Evolutionary conservation across 495 filamentous ascomycete genomes (phyloP), one percentile per base, ranked within the genome.

Genomic region (Aspergillus sparsus): DNA sequence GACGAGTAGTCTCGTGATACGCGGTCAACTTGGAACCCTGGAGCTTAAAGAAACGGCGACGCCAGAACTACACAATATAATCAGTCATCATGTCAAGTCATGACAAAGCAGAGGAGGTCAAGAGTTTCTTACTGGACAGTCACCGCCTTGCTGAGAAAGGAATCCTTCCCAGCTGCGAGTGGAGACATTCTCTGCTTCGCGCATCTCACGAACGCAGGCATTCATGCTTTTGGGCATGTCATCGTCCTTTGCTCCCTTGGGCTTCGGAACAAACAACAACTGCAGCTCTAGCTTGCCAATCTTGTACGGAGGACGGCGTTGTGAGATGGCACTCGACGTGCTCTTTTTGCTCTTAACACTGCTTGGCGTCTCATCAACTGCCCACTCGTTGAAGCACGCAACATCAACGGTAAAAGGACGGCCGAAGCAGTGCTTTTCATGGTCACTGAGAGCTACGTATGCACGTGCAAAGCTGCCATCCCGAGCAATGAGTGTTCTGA

Each of bases 191-290:
- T 95, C 90, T 9, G 93, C 92, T 44, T 93, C 90, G 63, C 87
- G 89, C 77, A 98, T 83, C 77, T 98, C 93, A 11, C 94, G 82
- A 62, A 98, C 90, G 69, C 91, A 95, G 42, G 88, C 86, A 68
- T 90, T 93, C 91, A 98, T 96, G 74, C 93, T 97, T 85, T 97
- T 96, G 13, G 94, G 94, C 89, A 98, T 96, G 63, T 97, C 94
- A 35, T 96, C 92, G 58, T 97, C 93, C 56, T 87, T 86, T n/a
- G 86, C 82, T 44, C 88, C 89, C 77, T 90, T 90, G 0, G 94
- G 93, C 65, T 91, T 93, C 1, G 94, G 94, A 1, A 98, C 92
- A 67, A 94, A 98, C 6, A 98, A 77, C 6, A 98, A 79, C 75
- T 98, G 94, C 42, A 98, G 79, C 67, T 96, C 90, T 46, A 98